These are phyloP conservation scores for Noccaea caerulescens DNA, from an alignment of 345 rosid genomes.

Conservation along the genomic window DNA sequence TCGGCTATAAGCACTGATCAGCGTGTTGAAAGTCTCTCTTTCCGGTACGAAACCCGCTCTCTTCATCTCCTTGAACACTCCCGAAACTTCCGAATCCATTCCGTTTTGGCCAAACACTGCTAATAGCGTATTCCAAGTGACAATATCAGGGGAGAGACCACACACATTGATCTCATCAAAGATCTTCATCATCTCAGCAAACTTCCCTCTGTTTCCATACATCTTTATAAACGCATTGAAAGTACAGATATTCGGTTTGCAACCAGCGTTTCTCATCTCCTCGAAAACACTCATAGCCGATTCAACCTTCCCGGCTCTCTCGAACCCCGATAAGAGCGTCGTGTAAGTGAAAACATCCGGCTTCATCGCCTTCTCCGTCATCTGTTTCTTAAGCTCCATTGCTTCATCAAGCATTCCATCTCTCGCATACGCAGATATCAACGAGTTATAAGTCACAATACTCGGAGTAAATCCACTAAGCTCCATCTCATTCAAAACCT, in stretches of 20 bases:
- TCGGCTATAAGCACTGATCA: constrained; percentile 89
- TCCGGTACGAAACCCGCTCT: constrained; percentile 92
- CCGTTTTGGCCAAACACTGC: constrained; percentile 94
- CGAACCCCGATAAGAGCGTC: constrained; percentile 85
- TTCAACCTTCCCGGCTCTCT: constrained; percentile 86
- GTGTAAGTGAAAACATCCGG: constrained; percentile 98
- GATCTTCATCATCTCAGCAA: constrained; percentile 89
- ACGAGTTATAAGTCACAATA: constrained; percentile 78
- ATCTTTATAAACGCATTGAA: constrained; percentile 93
- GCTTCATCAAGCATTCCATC: constrained; percentile 83
- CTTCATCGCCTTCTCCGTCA: constrained; percentile 67
- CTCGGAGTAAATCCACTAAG: constrained; percentile 64
- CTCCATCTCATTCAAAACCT: constrained; percentile 86
- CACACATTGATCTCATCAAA: constrained; percentile 79
- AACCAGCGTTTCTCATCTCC: constrained; percentile 78
- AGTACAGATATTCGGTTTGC: constrained; percentile 91
- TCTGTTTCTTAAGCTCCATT: constrained; percentile 70
- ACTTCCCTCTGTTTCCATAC: constrained; percentile 88
- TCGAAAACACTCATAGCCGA: constrained; percentile 70
- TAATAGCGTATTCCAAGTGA: constrained; percentile 91
- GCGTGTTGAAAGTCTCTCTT: constrained; percentile 89
- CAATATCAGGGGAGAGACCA: constrained; percentile 73
- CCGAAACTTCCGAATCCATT: constrained; percentile 86
- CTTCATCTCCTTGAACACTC: constrained; percentile 97
- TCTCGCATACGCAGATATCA: constrained; percentile 84